These are phyloP conservation scores for Leccinum pallidistipes DNA, from an alignment of 1,284 basidiomycete species.

Conservation along the genomic window DNA sequence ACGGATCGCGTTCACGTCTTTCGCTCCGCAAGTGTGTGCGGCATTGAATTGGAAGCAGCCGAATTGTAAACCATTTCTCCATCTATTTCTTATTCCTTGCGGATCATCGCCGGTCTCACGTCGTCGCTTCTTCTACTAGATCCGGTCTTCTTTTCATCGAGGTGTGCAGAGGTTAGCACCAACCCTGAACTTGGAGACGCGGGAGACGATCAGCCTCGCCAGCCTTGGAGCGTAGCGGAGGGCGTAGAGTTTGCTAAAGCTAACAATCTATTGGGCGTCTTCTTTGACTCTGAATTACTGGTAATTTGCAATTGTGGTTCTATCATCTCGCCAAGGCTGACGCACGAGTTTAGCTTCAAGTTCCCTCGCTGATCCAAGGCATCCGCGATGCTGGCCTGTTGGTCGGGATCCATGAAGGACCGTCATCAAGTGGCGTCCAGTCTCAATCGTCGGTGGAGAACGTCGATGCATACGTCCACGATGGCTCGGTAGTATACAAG, in stretches of 20 bases:
- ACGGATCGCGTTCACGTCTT: slow-evolving; percentile 86
- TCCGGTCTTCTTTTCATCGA: slow-evolving; percentile 93
- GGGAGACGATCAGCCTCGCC: slow-evolving; percentile 43
- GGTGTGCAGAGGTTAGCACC: slow-evolving; percentile 68
- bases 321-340: background rate
- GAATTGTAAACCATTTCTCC: slow-evolving; percentile 66
- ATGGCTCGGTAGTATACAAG: slow-evolving; percentile 63
- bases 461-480: slow-evolving; percentile 65
- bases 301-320: slow-evolving; percentile 44
- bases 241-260: slow-evolving; percentile 93
- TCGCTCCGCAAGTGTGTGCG: slow-evolving; percentile 84
- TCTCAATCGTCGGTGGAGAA: slow-evolving; percentile 48
- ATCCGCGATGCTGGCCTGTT: slow-evolving; percentile 89
- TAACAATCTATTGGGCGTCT: slow-evolving; percentile 93
- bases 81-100: slow-evolving; percentile 12
- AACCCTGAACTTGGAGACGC: slow-evolving; percentile 50
- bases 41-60: slow-evolving; percentile 99
- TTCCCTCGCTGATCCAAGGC: slow-evolving; percentile 83
- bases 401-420: slow-evolving; percentile 74
- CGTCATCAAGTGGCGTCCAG: slow-evolving; percentile 40
- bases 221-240: slow-evolving; percentile 69
- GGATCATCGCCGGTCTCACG: slow-evolving; percentile 18
- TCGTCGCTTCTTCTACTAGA: slow-evolving; percentile 48
- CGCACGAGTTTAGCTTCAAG: slow-evolving; percentile 48
- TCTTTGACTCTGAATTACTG: slow-evolving; percentile 87